Percentiles rank a stretch among this genome's conserved stretches.
phyloP scores from a whole-genome alignment of 257 asterid genomes.

The Salvia hispanica region DNA sequence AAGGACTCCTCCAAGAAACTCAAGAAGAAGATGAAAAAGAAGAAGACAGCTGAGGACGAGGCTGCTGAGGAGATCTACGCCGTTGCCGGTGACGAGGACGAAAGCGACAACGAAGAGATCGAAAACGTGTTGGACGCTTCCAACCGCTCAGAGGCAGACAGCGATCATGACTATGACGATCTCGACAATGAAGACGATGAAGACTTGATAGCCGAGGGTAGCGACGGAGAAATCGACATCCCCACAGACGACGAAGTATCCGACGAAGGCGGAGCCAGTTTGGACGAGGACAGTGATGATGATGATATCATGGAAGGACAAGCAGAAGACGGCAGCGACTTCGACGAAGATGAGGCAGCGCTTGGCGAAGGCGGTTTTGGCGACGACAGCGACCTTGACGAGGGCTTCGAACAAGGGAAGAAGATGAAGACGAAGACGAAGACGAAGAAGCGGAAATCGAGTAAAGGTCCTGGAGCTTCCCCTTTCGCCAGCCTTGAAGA shows the following conservation, averaged over 20 bases:
- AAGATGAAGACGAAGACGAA: constrained; percentile 47
- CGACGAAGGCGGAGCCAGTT: constrained; percentile 34
- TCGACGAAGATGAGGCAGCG: constrained; percentile 39
- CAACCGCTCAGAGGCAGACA: neutral
- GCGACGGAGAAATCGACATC: constrained; percentile 27
- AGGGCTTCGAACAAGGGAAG: constrained; percentile 24
- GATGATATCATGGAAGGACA: constrained; percentile 47
- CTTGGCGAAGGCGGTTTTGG: constrained; percentile 32
- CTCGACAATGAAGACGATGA: constrained; percentile 79
- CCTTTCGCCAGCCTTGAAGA: constrained; percentile 79
- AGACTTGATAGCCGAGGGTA: constrained; percentile 61
- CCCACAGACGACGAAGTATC: constrained; percentile 29
- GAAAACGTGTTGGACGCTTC: constrained; percentile 51
- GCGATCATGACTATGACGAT: constrained; percentile 63
- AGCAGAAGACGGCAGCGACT: constrained; percentile 56
- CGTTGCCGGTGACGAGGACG: constrained; percentile 53
- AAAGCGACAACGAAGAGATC: constrained; percentile 67
- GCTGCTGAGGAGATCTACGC: constrained; percentile 69
- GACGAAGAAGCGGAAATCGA: constrained; percentile 52
- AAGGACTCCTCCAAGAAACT: constrained; percentile 65
- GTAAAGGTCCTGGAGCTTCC: constrained; percentile 41
- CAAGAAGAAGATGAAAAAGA: constrained; percentile 66
- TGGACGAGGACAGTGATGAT: constrained; percentile 30
- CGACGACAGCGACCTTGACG: constrained; percentile 39
- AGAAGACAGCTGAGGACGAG: constrained; percentile 63